These are phyloP conservation scores for Linnemannia schmuckeri DNA, from an alignment of 192 early-diverging fungal genomes.

Conservation along the genomic window DNA sequence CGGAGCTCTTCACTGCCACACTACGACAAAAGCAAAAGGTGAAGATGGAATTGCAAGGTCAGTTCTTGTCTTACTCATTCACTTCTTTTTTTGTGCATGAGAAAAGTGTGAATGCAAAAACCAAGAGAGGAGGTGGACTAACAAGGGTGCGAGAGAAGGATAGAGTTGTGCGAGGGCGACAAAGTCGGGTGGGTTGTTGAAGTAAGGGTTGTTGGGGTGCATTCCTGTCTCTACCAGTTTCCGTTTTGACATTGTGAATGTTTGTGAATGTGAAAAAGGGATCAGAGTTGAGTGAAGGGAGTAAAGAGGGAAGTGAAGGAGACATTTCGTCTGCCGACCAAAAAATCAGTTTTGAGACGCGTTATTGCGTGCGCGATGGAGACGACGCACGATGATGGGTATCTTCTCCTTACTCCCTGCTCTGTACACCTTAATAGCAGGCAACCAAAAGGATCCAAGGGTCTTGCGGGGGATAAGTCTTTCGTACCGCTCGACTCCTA, in stretches of 20 bases:
- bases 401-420: no score
- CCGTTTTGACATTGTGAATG: slow-evolving; percentile 33
- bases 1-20: slow-evolving; percentile 12
- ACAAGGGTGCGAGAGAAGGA: slow-evolving; percentile 64
- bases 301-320: not conserved
- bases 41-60: not conserved
- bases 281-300: not conserved
- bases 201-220: slow-evolving; percentile 73
- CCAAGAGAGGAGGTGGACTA: not conserved
- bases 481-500: no score
- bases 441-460: no score
- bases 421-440: no score
- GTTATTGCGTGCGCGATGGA: no score
- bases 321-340: no score
- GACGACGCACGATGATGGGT: no score
- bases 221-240: slow-evolving; percentile 55
- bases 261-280: not conserved
- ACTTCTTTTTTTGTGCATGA: not conserved
- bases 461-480: no score
- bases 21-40: not conserved
- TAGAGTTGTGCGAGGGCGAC: slow-evolving; percentile 60
- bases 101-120: not conserved
- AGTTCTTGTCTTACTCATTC: no score
- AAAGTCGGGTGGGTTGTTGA: slow-evolving; percentile 70
- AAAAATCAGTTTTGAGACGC: no score